Evolutionary conservation across 2,329 filamentous ascomycete genomes (phyloP).

Genomic region (Beauveria caledonica): DNA sequence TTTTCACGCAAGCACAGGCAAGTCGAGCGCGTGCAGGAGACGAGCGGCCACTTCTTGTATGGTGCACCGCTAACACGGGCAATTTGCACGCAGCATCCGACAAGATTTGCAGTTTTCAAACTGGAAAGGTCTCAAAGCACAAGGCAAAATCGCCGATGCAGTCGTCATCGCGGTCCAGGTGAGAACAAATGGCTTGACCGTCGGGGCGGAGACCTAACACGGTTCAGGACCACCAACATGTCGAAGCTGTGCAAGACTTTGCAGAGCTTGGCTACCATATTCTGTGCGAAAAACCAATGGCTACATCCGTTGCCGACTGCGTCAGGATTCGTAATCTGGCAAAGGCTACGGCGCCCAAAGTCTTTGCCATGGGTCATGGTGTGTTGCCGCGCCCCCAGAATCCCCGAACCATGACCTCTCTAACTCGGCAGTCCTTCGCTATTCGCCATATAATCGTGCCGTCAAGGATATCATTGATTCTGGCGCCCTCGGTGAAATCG

Average conservation of each 20-base stretch:
- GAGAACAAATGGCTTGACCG: no score
- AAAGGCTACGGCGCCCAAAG: not conserved
- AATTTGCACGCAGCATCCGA: constrained; percentile 1
- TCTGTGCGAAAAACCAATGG: constrained; percentile 15
- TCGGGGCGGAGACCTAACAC: not conserved
- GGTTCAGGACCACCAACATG: constrained; percentile 13
- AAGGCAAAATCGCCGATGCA: constrained; percentile 13
- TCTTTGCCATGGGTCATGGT: constrained; percentile 15
- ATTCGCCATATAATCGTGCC: constrained; percentile 14
- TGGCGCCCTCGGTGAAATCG: constrained; percentile 14
- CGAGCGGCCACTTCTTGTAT: no score
- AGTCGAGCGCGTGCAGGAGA: not conserved
- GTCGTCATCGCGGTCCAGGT: constrained; percentile 13
- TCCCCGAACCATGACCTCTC: not conserved
- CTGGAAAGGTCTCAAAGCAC: constrained; percentile 12
- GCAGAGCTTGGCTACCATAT: constrained; percentile 15
- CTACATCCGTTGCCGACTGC: constrained; percentile 13
- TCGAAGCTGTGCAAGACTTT: constrained; percentile 28
- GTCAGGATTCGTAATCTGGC: constrained; percentile 11
- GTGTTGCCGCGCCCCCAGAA: not conserved
- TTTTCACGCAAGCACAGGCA: constrained; percentile 12
- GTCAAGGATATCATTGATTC: constrained; percentile 14
- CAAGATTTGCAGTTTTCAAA: constrained; percentile 9
- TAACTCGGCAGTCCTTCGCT: constrained; percentile 8
- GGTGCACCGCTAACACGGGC: not conserved